Percentiles rank a stretch among this genome's conserved stretches.
phyloP scores from a whole-genome alignment of 169 alveolate species.

The Cryptosporidium viatorum region DNA sequence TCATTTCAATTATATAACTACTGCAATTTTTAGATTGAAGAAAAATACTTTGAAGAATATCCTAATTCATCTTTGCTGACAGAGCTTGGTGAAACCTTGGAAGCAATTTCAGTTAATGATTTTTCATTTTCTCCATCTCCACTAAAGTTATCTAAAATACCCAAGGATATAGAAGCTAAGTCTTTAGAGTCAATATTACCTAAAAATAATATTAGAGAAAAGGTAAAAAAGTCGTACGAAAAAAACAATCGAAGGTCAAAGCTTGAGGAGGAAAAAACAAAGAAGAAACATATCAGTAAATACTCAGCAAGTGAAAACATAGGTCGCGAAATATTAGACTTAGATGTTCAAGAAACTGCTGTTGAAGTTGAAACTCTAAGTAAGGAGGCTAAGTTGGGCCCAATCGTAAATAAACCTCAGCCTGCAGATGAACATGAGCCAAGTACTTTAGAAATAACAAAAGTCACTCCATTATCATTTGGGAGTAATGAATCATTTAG shows the following conservation, averaged over 20 bases:
- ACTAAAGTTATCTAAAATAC: not conserved
- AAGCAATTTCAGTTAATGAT: constrained; percentile 26
- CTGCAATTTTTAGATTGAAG: not conserved
- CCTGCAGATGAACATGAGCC: not conserved
- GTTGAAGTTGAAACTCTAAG: not conserved
- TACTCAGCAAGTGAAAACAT: not conserved
- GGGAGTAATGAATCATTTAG: constrained; percentile 5
- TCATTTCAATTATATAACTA: not conserved
- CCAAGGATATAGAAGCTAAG: not conserved
- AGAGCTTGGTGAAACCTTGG: constrained; percentile 29
- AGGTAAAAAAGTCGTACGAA: not conserved
- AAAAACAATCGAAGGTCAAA: not conserved
- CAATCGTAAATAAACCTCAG: not conserved
- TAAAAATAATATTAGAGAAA: not conserved
- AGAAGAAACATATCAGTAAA: not conserved
- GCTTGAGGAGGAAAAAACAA: not conserved
- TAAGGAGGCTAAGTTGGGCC: not conserved
- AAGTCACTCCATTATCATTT: not conserved
- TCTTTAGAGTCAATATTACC: not conserved
- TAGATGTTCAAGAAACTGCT: not conserved
- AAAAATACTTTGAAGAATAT: constrained; percentile 3
- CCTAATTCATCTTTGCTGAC: constrained; percentile 38
- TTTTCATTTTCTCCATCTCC: constrained; percentile 46
- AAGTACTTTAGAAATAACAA: not conserved
- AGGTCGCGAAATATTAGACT: not conserved